phyloP scores from a whole-genome alignment of 2,329 filamentous ascomycete genomes.

The Clarireedia hainanense region DNA sequence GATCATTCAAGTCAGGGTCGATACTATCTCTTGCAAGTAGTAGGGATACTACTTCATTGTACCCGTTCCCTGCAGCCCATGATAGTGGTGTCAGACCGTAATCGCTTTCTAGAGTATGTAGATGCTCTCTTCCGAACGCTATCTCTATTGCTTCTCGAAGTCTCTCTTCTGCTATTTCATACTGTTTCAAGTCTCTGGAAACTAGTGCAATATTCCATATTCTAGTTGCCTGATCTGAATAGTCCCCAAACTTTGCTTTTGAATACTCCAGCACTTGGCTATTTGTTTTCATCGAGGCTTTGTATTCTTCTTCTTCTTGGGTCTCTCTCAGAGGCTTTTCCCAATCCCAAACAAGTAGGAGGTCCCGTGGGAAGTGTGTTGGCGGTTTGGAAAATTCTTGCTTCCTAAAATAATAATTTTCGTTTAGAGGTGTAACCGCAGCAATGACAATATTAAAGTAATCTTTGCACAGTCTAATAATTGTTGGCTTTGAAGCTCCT shows the following conservation, averaged over 20 bases:
- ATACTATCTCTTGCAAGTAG: too few relatives aligned
- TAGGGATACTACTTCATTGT: too few relatives aligned
- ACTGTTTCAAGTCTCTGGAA: too few relatives aligned
- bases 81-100: too few relatives aligned
- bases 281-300: background rate
- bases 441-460: background rate
- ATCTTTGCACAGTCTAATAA: background rate
- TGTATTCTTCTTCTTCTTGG: background rate
- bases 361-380: accelerated
- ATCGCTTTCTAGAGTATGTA: too few relatives aligned
- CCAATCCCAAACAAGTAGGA: background rate
- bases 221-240: background rate
- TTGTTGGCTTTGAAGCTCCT: background rate
- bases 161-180: too few relatives aligned
- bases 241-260: background rate
- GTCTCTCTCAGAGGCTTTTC: background rate
- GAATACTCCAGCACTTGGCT: background rate
- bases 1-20: too few relatives aligned
- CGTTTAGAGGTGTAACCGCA: background rate
- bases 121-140: too few relatives aligned
- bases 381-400: too few relatives aligned
- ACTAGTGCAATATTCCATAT: background rate
- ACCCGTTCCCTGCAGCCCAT: too few relatives aligned
- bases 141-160: too few relatives aligned
- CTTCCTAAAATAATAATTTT: too few relatives aligned